Evolutionary conservation across 768 basidiomycete species (phyloP).

Genomic region (Daedaleopsis nitida): DNA sequence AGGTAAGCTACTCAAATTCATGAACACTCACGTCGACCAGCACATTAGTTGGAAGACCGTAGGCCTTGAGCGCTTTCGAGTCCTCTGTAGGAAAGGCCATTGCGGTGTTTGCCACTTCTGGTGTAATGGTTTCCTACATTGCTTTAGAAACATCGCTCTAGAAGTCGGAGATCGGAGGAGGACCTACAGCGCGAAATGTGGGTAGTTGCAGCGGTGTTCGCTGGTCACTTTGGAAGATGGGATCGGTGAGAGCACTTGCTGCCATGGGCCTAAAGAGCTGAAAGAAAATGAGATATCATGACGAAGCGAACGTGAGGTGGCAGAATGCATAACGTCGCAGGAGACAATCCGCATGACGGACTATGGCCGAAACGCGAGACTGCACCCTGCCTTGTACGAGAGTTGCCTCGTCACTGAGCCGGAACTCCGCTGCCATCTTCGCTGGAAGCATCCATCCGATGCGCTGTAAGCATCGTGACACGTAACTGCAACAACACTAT

Average conservation of each 20-base stretch:
- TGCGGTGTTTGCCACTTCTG: conserved; percentile 45
- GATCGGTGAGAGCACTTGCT: conserved; percentile 38
- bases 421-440: too few species aligned
- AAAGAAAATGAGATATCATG: not conserved
- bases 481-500: too few species aligned
- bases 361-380: too few species aligned
- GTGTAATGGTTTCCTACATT: conserved; percentile 36
- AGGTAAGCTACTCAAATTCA: not conserved
- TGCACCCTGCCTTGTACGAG: not conserved
- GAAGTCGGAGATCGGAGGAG: not conserved
- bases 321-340: not conserved
- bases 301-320: too few species aligned
- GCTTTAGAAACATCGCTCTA: too few species aligned
- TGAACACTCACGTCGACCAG: conserved; percentile 64
- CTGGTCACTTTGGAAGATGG: conserved; percentile 42
- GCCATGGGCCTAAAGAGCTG: conserved; percentile 50
- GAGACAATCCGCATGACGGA: not conserved
- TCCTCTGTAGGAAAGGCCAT: conserved; percentile 46
- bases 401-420: too few species aligned
- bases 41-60: conserved; percentile 72
- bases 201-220: conserved; percentile 41
- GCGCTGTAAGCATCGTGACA: too few species aligned
- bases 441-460: too few species aligned
- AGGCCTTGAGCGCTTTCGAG: conserved; percentile 57
- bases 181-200: conserved; percentile 45